Evolutionary conservation across 371 early-diverging fungal genomes (phyloP), one percentile per base, ranked within the genome.

Genomic region (Sporodiniella umbellata): DNA sequence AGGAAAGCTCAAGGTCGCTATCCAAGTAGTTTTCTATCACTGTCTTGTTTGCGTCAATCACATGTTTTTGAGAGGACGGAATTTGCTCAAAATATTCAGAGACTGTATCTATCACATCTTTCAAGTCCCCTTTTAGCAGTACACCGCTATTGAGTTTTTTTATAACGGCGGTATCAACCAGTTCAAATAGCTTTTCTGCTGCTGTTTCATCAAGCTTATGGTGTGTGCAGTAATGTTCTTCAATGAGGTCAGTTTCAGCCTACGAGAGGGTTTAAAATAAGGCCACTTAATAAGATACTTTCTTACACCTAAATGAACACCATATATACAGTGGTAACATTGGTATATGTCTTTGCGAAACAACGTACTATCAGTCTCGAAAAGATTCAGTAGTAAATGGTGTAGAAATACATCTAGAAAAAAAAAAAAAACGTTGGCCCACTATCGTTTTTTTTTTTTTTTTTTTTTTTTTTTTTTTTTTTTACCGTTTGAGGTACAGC

Each of bases 301-400:
- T 35, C 15, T 54, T 64, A 85, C 83, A 24, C 75, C 73, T 19
- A 83, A 58, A 42, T 70, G 68, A 2, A 84, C 69, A 17, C 82
- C 83, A 48, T 86, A 86, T 4, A 86, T 59, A 44, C 89, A 88
- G 48, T 81, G 79, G 51, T 84, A 86, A 46, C 82, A 81, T 60
- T 88, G 89, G 38, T 83, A 85, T 11, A 84, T 50, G 7, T 76
- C 76, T 15, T 60, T 49, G 14, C 70, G 66, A 14, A 62, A 58
- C 17, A 58, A 38, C 8, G 33, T 30, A 17, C 54, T 45, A 21
- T 63, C 57, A 3, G 58, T 38, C 38, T 52, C 39, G 0, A 50
- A 33, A 2, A 71, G 30, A 2, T 64, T 50, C 0, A 42, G 23
- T 18, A 69, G 30, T 7, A 66, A 33, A 42, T 70, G 57, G 15